Percentiles rank a stretch among this genome's conserved stretches.
Conservation (phyloP, 805 yeast species). For the Candida nanaspora region DNA sequence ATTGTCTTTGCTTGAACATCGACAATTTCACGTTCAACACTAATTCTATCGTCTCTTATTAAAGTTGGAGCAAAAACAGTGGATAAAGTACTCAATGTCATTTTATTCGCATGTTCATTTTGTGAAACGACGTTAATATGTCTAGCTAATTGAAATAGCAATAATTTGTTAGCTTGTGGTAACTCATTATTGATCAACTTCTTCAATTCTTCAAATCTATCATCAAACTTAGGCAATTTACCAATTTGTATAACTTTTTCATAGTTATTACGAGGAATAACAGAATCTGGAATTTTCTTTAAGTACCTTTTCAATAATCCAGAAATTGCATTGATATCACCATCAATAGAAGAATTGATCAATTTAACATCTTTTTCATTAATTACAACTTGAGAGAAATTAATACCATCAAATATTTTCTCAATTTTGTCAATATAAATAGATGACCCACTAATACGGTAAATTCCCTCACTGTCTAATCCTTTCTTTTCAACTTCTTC, state of each 20-base stretch:
- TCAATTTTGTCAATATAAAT: constrained; percentile 47
- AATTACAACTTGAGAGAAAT: constrained; percentile 22
- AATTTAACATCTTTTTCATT: not conserved
- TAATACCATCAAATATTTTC: constrained; percentile 24
- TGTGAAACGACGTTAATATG: constrained; percentile 61
- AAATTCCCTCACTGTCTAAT: constrained; percentile 75
- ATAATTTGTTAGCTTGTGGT: constrained; percentile 61
- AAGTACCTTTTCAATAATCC: constrained; percentile 83
- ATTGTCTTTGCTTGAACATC: constrained; percentile 81
- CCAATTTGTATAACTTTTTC: constrained; percentile 56
- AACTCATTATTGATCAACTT: constrained; percentile 37
- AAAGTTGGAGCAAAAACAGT: constrained; percentile 95
- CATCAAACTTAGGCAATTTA: constrained; percentile 18
- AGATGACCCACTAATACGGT: constrained; percentile 81
- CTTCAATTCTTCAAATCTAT: constrained; percentile 35
- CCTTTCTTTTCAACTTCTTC: constrained; percentile 75
- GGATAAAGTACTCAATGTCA: constrained; percentile 77
- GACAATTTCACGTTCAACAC: constrained; percentile 73
- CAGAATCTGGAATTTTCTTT: constrained; percentile 77
- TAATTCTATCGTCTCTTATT: constrained; percentile 53
- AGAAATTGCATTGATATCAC: constrained; percentile 81
- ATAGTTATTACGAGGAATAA: constrained; percentile 65
- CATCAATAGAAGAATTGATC: constrained; percentile 9
- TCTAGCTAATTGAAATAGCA: constrained; percentile 46
- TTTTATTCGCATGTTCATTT: constrained; percentile 54